Base-by-base conservation (phyloP, 805 yeast species). In the Wickerhamomyces xylosicus region DNA sequence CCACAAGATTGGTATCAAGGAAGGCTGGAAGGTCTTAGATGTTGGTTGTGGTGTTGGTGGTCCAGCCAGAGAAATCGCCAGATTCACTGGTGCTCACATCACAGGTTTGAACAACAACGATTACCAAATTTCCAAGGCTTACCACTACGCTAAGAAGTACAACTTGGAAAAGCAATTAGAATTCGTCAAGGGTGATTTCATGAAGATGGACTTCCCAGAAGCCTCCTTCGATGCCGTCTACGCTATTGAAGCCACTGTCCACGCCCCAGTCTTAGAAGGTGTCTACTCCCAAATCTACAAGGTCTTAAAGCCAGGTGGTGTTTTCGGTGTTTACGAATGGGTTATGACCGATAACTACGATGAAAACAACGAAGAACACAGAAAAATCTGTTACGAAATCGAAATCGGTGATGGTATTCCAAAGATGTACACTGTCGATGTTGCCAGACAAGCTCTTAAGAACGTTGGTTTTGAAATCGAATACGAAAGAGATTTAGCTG, bases 21-120 rank as follows among this genome's bases (percentile, higher is more conserved):
- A 79, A 51, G 74, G 77, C 51, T 84, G 83, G 85, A 78, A 79
- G 56, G 98, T 90, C 15, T 72, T 90, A 51, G 98, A 90, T 59
- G 98, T 90, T 41, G 98, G 98, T 36, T 92, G 98, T 69, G 98
- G 98, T 72, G 95, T 90, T 53, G 98, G 98, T 59, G 98, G 98
- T 33, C 98, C 98, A 54, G 97, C 95, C 18, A 82, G 97, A 63
- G 96, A 92, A 68, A 90, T 90, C 56, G 72, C 82, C 44, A 77
- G 95, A 59, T 90, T 90, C 70, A 82, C 97, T 37, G 86, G 81
- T 54, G 81, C 87, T 66, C 67, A 75, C 52, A 71, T 90, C 58
- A 84, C 84, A 46, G 98, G 98, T 37, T 72, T 90, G 54, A 90
- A 90, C 71, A 90, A 92, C 72, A 92, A 92, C 61, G 98, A 92